A percentile compares a stretch with the other conserved stretches of the same genome.
phyloP scores from a whole-genome alignment of 306 rosid genomes.

The Amphicarpaea edgeworthii region DNA sequence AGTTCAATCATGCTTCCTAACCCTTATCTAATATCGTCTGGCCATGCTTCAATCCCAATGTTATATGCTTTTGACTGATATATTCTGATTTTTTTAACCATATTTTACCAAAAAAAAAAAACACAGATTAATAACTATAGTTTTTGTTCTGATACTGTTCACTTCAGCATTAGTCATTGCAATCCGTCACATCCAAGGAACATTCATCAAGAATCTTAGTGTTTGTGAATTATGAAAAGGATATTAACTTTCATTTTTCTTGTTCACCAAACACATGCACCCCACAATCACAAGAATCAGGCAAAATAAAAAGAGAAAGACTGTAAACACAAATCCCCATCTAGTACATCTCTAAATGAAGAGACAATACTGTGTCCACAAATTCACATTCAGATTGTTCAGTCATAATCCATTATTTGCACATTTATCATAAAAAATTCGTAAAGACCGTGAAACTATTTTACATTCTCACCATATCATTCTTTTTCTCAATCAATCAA shows the following conservation, averaged over 20 bases:
- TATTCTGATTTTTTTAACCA: constrained; percentile 34
- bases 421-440: too few species aligned
- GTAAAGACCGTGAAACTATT: too few species aligned
- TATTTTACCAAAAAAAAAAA: constrained; percentile 23
- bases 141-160: constrained; percentile 36
- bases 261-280: constrained; percentile 17
- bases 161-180: constrained; percentile 24
- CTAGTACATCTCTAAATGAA: constrained; percentile 18
- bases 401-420: too few species aligned
- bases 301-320: constrained; percentile 18
- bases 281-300: constrained; percentile 4
- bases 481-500: constrained; percentile 7
- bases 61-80: constrained; percentile 45
- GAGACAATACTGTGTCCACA: constrained; percentile 1
- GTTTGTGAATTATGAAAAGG: constrained; percentile 42
- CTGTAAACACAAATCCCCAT: constrained; percentile 18
- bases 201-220: constrained; percentile 38
- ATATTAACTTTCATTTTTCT: constrained; percentile 35
- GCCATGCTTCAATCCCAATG: constrained; percentile 50
- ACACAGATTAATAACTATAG: not conserved
- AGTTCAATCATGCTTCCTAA: constrained; percentile 34
- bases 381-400: too few species aligned
- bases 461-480: too few species aligned
- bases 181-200: constrained; percentile 9
- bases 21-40: constrained; percentile 28